Conservation (phyloP, 2,329 filamentous ascomycete genomes). For the Clathrospora elynae region DNA sequence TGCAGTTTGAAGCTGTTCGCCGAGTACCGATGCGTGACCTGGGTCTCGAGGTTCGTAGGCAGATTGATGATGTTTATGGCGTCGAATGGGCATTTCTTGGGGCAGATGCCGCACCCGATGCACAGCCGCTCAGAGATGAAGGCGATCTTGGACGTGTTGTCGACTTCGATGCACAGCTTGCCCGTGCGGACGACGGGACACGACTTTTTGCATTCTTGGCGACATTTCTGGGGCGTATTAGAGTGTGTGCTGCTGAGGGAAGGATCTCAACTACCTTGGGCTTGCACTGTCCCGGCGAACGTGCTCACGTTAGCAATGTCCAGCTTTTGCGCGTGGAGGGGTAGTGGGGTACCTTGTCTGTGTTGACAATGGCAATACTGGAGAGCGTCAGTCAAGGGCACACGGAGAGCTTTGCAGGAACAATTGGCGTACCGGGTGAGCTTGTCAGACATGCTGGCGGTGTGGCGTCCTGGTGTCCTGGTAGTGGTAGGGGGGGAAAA, state of each 20-base stretch:
- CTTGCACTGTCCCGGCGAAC: constrained; percentile 71
- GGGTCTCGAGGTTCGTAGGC: constrained; percentile 97
- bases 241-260: constrained; percentile 23
- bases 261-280: constrained; percentile 67
- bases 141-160: constrained; percentile 85
- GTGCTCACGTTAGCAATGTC: constrained; percentile 41
- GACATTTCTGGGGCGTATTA: constrained; percentile 76
- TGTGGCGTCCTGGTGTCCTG: constrained; percentile 15
- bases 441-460: constrained; percentile 78
- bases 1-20: constrained; percentile 99
- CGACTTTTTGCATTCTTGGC: constrained; percentile 98
- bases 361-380: constrained; percentile 97
- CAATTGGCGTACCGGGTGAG: constrained; percentile 76
- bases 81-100: constrained; percentile 98
- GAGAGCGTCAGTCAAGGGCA: constrained; percentile 20
- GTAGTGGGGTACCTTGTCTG: constrained; percentile 78
- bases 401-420: neutral
- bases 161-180: constrained; percentile 96
- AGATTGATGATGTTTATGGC: constrained; percentile 99
- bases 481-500: constrained; percentile 3
- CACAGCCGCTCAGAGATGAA: constrained; percentile 97
- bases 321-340: constrained; percentile 47
- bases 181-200: constrained; percentile 96
- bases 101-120: constrained; percentile 99
- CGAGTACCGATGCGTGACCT: constrained; percentile 97